A percentile compares a stretch with the other conserved stretches of the same genome.
Evolutionary conservation across 768 basidiomycete genomes (phyloP).

Genomic region (Amanita rubescens): DNA sequence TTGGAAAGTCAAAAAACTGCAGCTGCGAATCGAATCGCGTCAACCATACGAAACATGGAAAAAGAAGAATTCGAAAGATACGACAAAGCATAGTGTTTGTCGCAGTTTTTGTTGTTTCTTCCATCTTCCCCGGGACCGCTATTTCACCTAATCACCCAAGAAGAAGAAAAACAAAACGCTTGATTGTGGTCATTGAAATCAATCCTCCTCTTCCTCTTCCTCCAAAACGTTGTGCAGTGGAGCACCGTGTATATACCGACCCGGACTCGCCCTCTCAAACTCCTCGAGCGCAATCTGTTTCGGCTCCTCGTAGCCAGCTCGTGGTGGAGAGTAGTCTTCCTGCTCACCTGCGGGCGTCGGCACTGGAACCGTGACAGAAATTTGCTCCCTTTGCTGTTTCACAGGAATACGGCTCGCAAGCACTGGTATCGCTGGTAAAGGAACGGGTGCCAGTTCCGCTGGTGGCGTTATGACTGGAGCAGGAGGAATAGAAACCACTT

Average conservation of each 20-base stretch:
- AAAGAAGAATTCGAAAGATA: not conserved
- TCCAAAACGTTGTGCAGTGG: constrained; percentile 83
- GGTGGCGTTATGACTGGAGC: constrained; percentile 11
- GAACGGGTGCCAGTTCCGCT: no score
- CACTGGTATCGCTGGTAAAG: not conserved
- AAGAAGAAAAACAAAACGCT: not conserved
- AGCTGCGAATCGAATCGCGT: no score
- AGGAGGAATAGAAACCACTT: constrained; percentile 7
- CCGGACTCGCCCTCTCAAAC: constrained; percentile 54
- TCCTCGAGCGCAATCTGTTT: constrained; percentile 35
- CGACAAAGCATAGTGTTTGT: not conserved
- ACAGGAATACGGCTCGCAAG: constrained; percentile 4
- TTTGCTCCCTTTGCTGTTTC: not conserved
- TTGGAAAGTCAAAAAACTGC: not conserved
- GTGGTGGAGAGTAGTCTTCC: not conserved
- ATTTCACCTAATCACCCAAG: not conserved
- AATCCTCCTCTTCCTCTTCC: constrained; percentile 63
- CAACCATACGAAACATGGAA: no score
- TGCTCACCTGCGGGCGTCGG: not conserved
- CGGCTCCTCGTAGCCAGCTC: constrained; percentile 1
- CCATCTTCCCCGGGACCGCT: not conserved
- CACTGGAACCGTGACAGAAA: not conserved
- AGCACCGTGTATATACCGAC: constrained; percentile 74
- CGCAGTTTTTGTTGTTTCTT: not conserved
- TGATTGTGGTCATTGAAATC: not conserved